Conservation (phyloP, 1,284 basidiomycete genomes). For the Ustilago loliicola region DNA sequence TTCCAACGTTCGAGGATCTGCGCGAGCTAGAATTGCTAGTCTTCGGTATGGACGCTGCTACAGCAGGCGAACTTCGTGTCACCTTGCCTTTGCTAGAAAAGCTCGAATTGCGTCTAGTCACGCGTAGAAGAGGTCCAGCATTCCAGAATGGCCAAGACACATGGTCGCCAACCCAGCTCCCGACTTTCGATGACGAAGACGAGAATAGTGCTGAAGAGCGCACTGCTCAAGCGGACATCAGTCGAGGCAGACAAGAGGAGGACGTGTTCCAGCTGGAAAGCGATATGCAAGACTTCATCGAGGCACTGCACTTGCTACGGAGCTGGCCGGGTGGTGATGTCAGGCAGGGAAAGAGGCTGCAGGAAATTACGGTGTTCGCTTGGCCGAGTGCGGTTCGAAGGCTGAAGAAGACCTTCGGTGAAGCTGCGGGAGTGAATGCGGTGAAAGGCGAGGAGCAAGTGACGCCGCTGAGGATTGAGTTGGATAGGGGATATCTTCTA, state of each 20-base stretch:
- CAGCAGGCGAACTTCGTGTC: constrained; percentile 43
- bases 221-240: constrained; percentile 23
- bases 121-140: constrained; percentile 28
- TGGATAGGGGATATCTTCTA: constrained; percentile 43
- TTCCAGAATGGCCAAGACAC: constrained; percentile 31
- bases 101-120: constrained; percentile 53
- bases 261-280: constrained; percentile 35
- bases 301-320: constrained; percentile 26
- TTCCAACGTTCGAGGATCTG: constrained; percentile 57
- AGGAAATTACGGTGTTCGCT: constrained; percentile 39
- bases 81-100: constrained; percentile 43
- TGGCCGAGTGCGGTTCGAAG: constrained; percentile 42
- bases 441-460: not conserved
- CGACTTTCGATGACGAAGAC: constrained; percentile 24
- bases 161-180: constrained; percentile 34
- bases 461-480: constrained; percentile 24
- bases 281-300: constrained; percentile 52
- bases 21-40: constrained; percentile 52
- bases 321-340: constrained; percentile 37
- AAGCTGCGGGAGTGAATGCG: not conserved
- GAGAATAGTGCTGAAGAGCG: constrained; percentile 8
- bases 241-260: constrained; percentile 1
- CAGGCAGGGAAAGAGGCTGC: constrained; percentile 23
- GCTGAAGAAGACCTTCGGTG: constrained; percentile 25
- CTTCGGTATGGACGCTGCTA: constrained; percentile 52